Evolutionary conservation across 208 protist genomes (phyloP).

Genomic region (Acanthamoeba castellanii): DNA sequence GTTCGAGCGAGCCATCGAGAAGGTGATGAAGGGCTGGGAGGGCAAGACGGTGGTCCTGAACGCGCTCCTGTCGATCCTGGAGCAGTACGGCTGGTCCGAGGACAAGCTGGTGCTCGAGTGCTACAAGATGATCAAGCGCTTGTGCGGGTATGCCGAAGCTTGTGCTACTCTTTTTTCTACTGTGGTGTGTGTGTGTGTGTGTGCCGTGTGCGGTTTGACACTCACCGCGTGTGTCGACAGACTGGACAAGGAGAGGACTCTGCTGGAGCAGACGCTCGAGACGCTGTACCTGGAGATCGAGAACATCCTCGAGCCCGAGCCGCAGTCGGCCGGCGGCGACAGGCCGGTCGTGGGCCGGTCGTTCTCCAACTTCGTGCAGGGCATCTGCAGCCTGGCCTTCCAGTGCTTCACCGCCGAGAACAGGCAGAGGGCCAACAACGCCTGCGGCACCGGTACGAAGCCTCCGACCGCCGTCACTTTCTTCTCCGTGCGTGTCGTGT

Average conservation of each 20-base stretch:
- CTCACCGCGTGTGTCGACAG: not conserved
- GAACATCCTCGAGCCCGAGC: slow-evolving; percentile 38
- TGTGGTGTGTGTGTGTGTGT: too few species aligned
- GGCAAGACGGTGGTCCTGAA: slow-evolving; percentile 1
- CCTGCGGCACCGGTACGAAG: not conserved
- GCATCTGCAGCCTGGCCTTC: slow-evolving; percentile 13
- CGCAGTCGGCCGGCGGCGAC: not conserved
- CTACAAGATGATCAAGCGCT: slow-evolving; percentile 40
- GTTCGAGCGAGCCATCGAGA: slow-evolving; percentile 35
- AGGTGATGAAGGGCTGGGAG: slow-evolving; percentile 44
- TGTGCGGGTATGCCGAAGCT: not conserved
- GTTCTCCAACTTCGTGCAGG: slow-evolving; percentile 14
- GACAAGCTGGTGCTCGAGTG: slow-evolving; percentile 11
- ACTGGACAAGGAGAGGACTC: slow-evolving; percentile 42
- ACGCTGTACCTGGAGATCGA: slow-evolving; percentile 24
- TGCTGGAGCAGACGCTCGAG: slow-evolving; percentile 22
- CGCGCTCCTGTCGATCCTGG: slow-evolving; percentile 3
- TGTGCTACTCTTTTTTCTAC: too few species aligned
- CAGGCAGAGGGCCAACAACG: slow-evolving; percentile 17
- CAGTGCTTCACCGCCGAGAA: slow-evolving; percentile 43
- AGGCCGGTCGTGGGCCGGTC: not conserved
- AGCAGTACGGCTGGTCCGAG: slow-evolving; percentile 37
- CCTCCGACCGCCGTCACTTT: not conserved
- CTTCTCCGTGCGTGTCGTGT: not conserved
- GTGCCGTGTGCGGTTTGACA: too few species aligned